Evolutionary conservation across 2,329 filamentous ascomycete species (phyloP).

Genomic region (Cercospora canescens): DNA sequence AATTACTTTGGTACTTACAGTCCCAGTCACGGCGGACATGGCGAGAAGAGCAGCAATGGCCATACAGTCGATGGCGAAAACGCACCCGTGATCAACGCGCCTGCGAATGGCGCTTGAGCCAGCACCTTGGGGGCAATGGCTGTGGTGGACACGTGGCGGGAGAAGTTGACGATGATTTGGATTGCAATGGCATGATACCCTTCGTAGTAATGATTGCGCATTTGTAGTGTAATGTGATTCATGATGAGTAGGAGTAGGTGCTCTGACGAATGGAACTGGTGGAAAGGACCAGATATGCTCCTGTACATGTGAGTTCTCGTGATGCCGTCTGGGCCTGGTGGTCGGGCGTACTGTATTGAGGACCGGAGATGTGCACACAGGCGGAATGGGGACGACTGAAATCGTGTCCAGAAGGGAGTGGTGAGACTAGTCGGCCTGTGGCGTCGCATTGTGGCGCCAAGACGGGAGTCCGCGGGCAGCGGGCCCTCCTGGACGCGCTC

Average conservation of each 20-base stretch:
- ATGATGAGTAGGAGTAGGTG: too few species aligned
- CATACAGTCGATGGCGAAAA: slow-evolving; percentile 5
- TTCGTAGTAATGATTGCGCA: slow-evolving; percentile 6
- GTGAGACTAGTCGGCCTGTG: not conserved
- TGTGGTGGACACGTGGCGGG: not conserved
- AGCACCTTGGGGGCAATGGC: not conserved
- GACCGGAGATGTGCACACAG: not conserved
- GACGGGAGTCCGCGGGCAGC: not conserved
- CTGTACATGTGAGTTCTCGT: not conserved
- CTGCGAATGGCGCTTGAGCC: not conserved
- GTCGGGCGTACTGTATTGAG: not conserved
- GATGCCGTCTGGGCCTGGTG: not conserved
- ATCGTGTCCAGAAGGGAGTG: not conserved
- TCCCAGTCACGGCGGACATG: not conserved
- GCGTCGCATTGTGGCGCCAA: slow-evolving; percentile 1
- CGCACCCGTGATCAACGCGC: not conserved
- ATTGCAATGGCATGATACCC: not conserved
- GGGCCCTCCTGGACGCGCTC: too few species aligned
- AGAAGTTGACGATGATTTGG: not conserved
- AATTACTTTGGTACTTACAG: slow-evolving; percentile 5
- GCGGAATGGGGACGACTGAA: not conserved
- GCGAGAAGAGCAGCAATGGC: slow-evolving; percentile 9
- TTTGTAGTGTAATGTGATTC: too few species aligned
- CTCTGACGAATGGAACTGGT: not conserved
- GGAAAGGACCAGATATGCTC: not conserved